These are phyloP conservation scores for Trichoderma sp. DNA, from an alignment of 2,329 filamentous ascomycete species.

Conservation along the genomic window DNA sequence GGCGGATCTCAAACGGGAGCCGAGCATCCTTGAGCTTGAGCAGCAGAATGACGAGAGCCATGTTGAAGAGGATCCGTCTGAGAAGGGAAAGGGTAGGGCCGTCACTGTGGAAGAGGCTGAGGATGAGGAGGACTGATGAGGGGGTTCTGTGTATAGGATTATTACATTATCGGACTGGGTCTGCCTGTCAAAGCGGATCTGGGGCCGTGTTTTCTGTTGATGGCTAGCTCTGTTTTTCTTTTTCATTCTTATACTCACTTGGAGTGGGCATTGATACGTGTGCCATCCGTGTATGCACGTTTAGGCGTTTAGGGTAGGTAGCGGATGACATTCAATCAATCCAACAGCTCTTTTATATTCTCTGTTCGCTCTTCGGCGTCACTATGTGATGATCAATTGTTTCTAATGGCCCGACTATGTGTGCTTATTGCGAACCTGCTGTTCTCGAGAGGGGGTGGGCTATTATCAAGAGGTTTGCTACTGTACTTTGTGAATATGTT, in stretches of 20 bases:
- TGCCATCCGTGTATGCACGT: neutral
- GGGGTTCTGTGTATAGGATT: neutral
- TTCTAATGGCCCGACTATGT: neutral
- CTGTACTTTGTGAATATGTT: too few species aligned
- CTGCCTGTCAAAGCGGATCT: neutral
- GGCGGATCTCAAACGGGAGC: slow-evolving; percentile 14
- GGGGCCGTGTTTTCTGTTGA: neutral
- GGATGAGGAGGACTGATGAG: slow-evolving; percentile 38
- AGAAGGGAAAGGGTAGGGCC: slow-evolving; percentile 48
- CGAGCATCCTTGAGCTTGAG: slow-evolving; percentile 23
- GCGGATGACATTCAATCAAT: neutral
- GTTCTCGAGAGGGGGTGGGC: neutral
- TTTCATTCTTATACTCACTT: neutral
- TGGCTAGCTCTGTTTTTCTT: neutral
- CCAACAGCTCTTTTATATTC: neutral
- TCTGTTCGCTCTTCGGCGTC: neutral
- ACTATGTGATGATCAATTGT: neutral
- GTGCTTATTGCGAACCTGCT: too few species aligned
- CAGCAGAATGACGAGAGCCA: slow-evolving; percentile 17
- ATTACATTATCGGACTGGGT: neutral
- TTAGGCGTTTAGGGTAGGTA: neutral
- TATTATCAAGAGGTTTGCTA: too few species aligned
- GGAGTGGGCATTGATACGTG: neutral
- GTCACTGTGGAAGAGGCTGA: slow-evolving; percentile 49
- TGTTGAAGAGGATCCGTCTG: slow-evolving; percentile 19